A percentile compares a stretch with the other conserved stretches of the same genome.
Evolutionary conservation across 306 rosid species (phyloP).

Genomic region (Hippophae gyantsensis): DNA sequence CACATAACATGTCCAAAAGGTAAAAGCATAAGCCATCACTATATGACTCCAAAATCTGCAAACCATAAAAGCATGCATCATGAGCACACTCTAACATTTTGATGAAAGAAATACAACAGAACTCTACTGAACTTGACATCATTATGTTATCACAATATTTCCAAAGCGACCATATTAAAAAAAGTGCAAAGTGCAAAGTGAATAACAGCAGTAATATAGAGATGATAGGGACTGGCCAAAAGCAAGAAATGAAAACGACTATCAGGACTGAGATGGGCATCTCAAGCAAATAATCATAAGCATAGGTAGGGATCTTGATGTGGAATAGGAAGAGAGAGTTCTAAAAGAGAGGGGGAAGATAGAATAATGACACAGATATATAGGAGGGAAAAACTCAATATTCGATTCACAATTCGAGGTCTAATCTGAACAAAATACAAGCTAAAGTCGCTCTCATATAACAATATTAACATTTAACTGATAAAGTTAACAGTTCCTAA

Average conservation of each 20-base stretch:
- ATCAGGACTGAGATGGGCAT: too few species aligned
- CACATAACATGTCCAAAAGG: constrained; percentile 81
- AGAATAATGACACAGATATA: not conserved
- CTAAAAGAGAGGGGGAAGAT: not conserved
- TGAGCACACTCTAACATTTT: not conserved
- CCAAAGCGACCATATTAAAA: not conserved
- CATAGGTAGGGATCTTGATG: too few species aligned
- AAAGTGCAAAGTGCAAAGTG: not conserved
- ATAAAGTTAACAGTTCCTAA: too few species aligned
- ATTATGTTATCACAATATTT: not conserved
- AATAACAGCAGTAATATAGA: not conserved
- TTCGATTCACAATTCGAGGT: too few species aligned
- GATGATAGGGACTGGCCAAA: not conserved
- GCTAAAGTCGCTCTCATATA: not conserved
- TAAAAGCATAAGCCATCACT: constrained; percentile 67
- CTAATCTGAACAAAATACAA: too few species aligned
- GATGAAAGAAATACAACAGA: not conserved
- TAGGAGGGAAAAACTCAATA: not conserved
- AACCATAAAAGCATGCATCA: constrained; percentile 9
- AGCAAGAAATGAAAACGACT: not conserved
- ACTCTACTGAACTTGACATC: not conserved
- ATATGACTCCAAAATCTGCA: constrained; percentile 82
- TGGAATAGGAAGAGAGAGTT: too few species aligned
- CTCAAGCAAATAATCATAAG: too few species aligned
- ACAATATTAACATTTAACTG: not conserved